These are phyloP conservation scores for Helenozyma baotianmanensis DNA, from an alignment of 805 yeast genomes.

Conservation along the genomic window DNA sequence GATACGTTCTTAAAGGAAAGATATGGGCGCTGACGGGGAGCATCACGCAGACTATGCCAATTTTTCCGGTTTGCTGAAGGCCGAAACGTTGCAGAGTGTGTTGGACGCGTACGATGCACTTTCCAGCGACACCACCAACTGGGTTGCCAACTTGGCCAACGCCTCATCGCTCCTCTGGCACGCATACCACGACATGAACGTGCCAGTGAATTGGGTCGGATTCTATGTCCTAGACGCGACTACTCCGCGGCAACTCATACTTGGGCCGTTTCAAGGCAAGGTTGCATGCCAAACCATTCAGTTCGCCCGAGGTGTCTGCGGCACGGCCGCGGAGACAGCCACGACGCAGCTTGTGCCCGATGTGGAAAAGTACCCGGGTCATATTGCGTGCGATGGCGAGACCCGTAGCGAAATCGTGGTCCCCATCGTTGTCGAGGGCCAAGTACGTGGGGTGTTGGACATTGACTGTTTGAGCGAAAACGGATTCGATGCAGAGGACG, in stretches of 20 bases:
- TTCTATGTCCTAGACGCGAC: conserved; percentile 59
- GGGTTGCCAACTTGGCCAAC: conserved; percentile 89
- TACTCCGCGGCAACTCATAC: conserved; percentile 44
- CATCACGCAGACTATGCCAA: conserved; percentile 72
- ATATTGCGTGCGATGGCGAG: conserved; percentile 95
- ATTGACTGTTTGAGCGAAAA: conserved; percentile 64
- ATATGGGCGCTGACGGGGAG: conserved; percentile 5
- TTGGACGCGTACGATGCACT: conserved; percentile 64
- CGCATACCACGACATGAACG: conserved; percentile 61
- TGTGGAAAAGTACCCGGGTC: conserved; percentile 81
- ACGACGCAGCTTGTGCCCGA: conserved; percentile 72
- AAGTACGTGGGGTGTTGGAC: conserved; percentile 73
- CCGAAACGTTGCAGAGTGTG: conserved; percentile 55
- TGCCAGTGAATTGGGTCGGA: conserved; percentile 87
- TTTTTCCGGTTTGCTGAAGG: conserved; percentile 40
- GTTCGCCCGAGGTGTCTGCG: conserved; percentile 89
- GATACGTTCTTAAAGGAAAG: conserved; percentile 1
- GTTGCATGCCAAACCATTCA: conserved; percentile 87
- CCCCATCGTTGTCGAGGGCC: conserved; percentile 51
- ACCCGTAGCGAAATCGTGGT: conserved; percentile 92
- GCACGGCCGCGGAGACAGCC: conserved; percentile 61
- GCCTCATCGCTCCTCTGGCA: conserved; percentile 86
- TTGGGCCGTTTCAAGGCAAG: conserved; percentile 95
- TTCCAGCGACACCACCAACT: conserved; percentile 57
- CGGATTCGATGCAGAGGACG: conserved; percentile 69